Percentiles rank a stretch among this genome's conserved stretches.
phyloP scores from a whole-genome alignment of 768 basidiomycete species.

The Erythrobasidium yunnanense region DNA sequence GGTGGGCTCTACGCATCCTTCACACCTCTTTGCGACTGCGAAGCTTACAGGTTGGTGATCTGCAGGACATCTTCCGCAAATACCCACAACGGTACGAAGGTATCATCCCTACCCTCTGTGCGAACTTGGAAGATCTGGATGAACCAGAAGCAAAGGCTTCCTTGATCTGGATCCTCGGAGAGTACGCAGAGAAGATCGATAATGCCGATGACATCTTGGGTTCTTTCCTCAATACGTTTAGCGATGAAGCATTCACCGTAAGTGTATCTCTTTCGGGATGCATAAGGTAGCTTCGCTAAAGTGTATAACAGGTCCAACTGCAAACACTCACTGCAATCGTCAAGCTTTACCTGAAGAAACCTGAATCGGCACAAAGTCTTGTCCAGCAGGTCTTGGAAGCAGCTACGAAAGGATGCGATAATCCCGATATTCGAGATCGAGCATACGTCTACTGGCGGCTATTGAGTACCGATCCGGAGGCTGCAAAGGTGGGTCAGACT shows the following conservation, averaged over 20 bases:
- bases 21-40: neutral
- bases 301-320: slow-evolving; percentile 45
- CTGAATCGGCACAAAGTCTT: slow-evolving; percentile 78
- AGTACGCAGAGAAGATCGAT: slow-evolving; percentile 93
- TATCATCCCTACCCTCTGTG: slow-evolving; percentile 85
- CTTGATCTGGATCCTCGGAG: slow-evolving; percentile 97
- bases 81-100: slow-evolving; percentile 95
- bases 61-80: slow-evolving; percentile 94
- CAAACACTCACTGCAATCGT: slow-evolving; percentile 78
- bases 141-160: slow-evolving; percentile 98
- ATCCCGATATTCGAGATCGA: slow-evolving; percentile 87
- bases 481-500: slow-evolving; percentile 62
- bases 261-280: neutral
- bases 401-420: slow-evolving; percentile 94
- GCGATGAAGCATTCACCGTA: slow-evolving; percentile 53
- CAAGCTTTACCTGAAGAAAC: slow-evolving; percentile 89
- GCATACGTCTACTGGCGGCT: slow-evolving; percentile 91
- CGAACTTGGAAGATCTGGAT: slow-evolving; percentile 89
- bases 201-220: slow-evolving; percentile 87
- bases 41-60: no score
- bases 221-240: slow-evolving; percentile 83
- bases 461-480: slow-evolving; percentile 83
- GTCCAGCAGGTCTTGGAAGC: slow-evolving; percentile 86
- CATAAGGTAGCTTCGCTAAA: no score
- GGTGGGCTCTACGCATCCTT: slow-evolving; percentile 46